A percentile compares a stretch with the other conserved stretches of the same genome.
Evolutionary conservation across 805 yeast genomes (phyloP).

Genomic region (Grigorovia humatica): DNA sequence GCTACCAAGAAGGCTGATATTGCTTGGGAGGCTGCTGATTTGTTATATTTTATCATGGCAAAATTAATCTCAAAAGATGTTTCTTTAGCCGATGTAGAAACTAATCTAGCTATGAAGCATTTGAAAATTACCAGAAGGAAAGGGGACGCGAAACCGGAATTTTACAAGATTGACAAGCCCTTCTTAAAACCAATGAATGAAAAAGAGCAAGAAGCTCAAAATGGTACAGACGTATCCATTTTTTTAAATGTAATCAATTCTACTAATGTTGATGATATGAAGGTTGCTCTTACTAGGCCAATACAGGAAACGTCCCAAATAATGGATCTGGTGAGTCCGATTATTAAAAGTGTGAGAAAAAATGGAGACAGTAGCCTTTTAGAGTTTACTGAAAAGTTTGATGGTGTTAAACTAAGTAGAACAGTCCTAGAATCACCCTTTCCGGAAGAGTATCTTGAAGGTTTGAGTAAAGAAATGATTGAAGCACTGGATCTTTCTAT

Average conservation of each 20-base stretch:
- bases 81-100: conserved; percentile 67
- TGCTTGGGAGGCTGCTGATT: conserved; percentile 97
- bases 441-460: conserved; percentile 62
- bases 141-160: conserved; percentile 91
- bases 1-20: conserved; percentile 60
- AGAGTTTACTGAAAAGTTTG: conserved; percentile 87
- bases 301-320: conserved; percentile 88
- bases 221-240: conserved; percentile 14
- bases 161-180: conserved; percentile 13
- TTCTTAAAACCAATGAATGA: conserved; percentile 7
- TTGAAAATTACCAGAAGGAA: conserved; percentile 82
- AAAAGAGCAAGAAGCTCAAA: conserved; percentile 5
- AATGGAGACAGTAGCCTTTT: conserved; percentile 81
- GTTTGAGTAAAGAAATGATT: conserved; percentile 62
- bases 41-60: conserved; percentile 64
- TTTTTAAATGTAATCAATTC: conserved; percentile 20
- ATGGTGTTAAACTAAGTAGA: conserved; percentile 58
- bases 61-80: conserved; percentile 75
- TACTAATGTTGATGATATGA: conserved; percentile 33
- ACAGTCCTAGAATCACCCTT: conserved; percentile 87
- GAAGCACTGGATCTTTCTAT: conserved; percentile 83
- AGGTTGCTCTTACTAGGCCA: conserved; percentile 75
- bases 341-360: conserved; percentile 62
- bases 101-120: conserved; percentile 72
- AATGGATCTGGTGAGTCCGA: conserved; percentile 86